Evolutionary conservation across 2,329 filamentous ascomycete species (phyloP), one percentile per base, ranked within the genome.

Genomic region (Calonectria henricotiae): DNA sequence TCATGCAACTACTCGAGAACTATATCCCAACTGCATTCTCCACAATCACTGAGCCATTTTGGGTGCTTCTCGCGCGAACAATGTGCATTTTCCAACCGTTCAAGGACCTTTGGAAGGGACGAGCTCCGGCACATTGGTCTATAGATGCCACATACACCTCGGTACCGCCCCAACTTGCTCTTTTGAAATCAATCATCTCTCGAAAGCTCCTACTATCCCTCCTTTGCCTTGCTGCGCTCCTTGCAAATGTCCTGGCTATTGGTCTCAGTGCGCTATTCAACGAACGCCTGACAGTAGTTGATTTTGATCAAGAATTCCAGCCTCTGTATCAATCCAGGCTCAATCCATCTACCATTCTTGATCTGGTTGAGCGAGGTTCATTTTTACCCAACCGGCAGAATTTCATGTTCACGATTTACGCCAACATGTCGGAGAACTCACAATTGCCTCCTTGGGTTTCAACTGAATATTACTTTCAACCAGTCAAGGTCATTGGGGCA

Each of bases 1-100:
- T 66, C n/a, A 35, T n/a, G 0, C 51, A 58, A 15, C 15, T 66
- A 23, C n/a, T 66, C 1, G 51, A 47, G 12, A 67, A 58, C 8
- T 68, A 54, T 37, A 30, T 68, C n/a, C 65, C 65, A n/a, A 63
- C 65, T 5, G n/a, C 46, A 3, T 35, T 62, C n/a, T 44, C 65
- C 4, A 68, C 65, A 20, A 13, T 54, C 3, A 12, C 55, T 2
- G 65, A 68, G 20, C 46, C 65, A 3, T 46, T 68, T 8, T 68
- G 65, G 65, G 49, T 58, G 2, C 46, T 63, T 8, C 39, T 68
- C 4, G 49, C 47, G 4, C n/a, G 65, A 17, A 49, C 55, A 9
- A 32, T 68, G 32, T 62, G 65, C 35, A 49, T 68, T 9, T 46
- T 68, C 8, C 55, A 62, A n/a, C 65, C 65, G 2, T 68, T 68